Conservation (phyloP, 257 asterid species). For the Agastache rugosa region DNA sequence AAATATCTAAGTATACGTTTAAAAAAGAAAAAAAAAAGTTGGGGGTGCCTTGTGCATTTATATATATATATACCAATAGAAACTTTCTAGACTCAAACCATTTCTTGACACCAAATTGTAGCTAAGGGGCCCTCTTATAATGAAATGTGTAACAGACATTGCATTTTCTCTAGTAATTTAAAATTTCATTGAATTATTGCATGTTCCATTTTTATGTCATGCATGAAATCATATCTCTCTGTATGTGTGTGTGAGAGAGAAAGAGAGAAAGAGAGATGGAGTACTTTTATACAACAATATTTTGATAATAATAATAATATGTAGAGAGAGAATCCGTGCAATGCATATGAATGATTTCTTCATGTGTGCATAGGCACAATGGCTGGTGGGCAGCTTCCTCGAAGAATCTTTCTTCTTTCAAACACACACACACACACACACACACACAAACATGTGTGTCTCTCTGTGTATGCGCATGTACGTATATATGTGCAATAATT, state of each 20-base stretch:
- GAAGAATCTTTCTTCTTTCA: conserved; percentile 37
- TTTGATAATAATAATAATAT: too few relatives aligned
- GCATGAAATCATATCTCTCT: conserved; percentile 41
- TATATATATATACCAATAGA: too few relatives aligned
- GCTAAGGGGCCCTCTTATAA: conserved; percentile 38
- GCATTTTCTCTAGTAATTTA: conserved; percentile 14
- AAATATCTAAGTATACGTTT: too few relatives aligned
- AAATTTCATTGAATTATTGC: conserved; percentile 29
- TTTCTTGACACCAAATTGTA: conserved; percentile 15
- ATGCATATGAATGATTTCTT: conserved; percentile 42
- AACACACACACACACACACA: not conserved
- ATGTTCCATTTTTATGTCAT: conserved; percentile 41
- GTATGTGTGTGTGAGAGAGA: conserved; percentile 33
- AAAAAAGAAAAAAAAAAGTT: too few relatives aligned
- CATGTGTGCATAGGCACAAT: conserved; percentile 44
- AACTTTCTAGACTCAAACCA: not conserved
- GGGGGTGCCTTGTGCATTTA: too few relatives aligned
- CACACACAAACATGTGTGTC: conserved; percentile 19
- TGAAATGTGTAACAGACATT: conserved; percentile 3
- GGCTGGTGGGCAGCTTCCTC: conserved; percentile 44
- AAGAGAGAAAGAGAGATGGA: conserved; percentile 30
- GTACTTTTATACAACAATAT: too few relatives aligned
- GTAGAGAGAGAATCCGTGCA: conserved; percentile 31
- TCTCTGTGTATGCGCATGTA: not conserved
- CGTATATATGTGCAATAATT: not conserved